These are phyloP conservation scores for Daldinia sp. DNA, from an alignment of 2,329 filamentous ascomycete genomes.

Conservation along the genomic window DNA sequence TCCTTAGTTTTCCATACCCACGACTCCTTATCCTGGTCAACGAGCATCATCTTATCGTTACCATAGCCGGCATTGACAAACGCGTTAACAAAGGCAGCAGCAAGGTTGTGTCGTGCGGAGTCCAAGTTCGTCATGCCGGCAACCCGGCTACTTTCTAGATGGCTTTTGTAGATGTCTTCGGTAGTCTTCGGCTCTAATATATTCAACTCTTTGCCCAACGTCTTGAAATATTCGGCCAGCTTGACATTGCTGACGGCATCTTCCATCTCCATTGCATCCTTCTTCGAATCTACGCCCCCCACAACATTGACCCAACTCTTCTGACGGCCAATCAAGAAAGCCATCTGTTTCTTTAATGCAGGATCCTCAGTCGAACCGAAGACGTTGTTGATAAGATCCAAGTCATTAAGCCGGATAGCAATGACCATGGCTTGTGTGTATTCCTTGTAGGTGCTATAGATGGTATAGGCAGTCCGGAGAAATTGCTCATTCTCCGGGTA, in stretches of 20 bases:
- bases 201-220: slow-evolving; percentile 93
- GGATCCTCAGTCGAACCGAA: slow-evolving; percentile 83
- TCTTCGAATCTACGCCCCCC: slow-evolving; percentile 66
- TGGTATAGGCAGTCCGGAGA: slow-evolving; percentile 88
- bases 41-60: slow-evolving; percentile 97
- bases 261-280: slow-evolving; percentile 76
- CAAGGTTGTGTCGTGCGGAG: slow-evolving; percentile 93
- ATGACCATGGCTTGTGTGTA: slow-evolving; percentile 92
- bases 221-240: slow-evolving; percentile 91
- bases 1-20: slow-evolving; percentile 99
- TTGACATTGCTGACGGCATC: slow-evolving; percentile 90
- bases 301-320: slow-evolving; percentile 81
- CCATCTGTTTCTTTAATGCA: slow-evolving; percentile 89
- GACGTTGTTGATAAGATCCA: slow-evolving; percentile 80
- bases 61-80: slow-evolving; percentile 97
- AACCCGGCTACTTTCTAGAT: slow-evolving; percentile 93
- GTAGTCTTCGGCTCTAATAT: slow-evolving; percentile 96
- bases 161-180: slow-evolving; percentile 99
- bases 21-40: slow-evolving; percentile 84
- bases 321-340: slow-evolving; percentile 90
- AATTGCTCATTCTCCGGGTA: slow-evolving; percentile 98
- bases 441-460: slow-evolving; percentile 93
- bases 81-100: slow-evolving; percentile 94
- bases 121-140: slow-evolving; percentile 94
- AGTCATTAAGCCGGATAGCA: slow-evolving; percentile 91